These are phyloP conservation scores for Combretum micranthum DNA, from an alignment of 345 rosid species.

Conservation along the genomic window DNA sequence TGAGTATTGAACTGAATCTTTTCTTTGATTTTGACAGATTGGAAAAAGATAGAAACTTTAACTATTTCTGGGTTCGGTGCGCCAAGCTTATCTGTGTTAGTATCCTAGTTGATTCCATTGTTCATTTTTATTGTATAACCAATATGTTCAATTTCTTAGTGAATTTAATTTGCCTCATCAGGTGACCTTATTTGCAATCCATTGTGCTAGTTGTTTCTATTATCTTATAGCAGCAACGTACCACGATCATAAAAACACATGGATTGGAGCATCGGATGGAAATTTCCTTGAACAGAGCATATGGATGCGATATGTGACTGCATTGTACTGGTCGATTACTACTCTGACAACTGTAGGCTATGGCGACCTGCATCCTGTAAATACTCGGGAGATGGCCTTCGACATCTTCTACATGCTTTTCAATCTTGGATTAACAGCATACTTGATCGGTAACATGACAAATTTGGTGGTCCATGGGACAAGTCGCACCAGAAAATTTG, in stretches of 20 bases:
- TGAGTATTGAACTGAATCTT: neutral
- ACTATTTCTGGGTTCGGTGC: constrained; percentile 95
- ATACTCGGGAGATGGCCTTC: constrained; percentile 75
- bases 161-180: constrained; percentile 15
- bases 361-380: constrained; percentile 91
- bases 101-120: constrained; percentile 7
- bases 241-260: constrained; percentile 43
- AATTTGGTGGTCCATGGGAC: constrained; percentile 95
- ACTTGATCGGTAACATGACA: constrained; percentile 95
- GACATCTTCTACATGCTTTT: constrained; percentile 89
- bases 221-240: constrained; percentile 75
- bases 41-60: constrained; percentile 87
- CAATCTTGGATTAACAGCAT: constrained; percentile 84
- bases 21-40: constrained; percentile 35
- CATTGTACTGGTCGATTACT: constrained; percentile 95
- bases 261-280: constrained; percentile 56
- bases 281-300: constrained; percentile 43
- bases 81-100: constrained; percentile 85
- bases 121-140: neutral
- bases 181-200: constrained; percentile 93
- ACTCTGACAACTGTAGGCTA: constrained; percentile 90
- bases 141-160: neutral
- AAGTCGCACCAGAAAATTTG: constrained; percentile 85
- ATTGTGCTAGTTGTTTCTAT: constrained; percentile 87
- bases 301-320: constrained; percentile 71